These are phyloP conservation scores for Erigeron canadensis DNA, from an alignment of 129 eudicot species.

Conservation along the genomic window DNA sequence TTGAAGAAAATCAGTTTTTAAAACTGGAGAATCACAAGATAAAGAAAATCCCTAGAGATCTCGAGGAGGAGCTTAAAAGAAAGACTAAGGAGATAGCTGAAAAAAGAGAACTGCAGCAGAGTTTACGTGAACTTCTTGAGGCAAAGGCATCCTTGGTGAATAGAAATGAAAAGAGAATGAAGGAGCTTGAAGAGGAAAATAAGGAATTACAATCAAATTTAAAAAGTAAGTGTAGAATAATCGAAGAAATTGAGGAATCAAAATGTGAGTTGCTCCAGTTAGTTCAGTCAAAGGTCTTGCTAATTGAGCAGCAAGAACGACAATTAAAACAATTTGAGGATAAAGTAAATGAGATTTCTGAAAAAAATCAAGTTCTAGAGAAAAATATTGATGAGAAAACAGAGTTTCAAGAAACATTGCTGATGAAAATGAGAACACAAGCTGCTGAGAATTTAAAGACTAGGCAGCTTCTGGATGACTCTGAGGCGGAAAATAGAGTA, in stretches of 20 bases:
- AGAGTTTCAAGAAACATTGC: conserved; percentile 45
- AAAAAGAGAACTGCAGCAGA: conserved; percentile 38
- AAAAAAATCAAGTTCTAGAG: conserved; percentile 39
- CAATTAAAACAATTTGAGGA: conserved; percentile 48
- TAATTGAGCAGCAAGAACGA: conserved; percentile 45
- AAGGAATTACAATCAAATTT: conserved; percentile 36
- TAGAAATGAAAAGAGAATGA: conserved; percentile 37
- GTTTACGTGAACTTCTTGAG: conserved; percentile 43
- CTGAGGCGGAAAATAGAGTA: conserved; percentile 48
- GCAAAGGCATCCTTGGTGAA: conserved; percentile 37
- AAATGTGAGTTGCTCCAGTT: conserved; percentile 46
- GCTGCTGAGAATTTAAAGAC: conserved; percentile 38
- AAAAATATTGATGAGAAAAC: conserved; percentile 37
- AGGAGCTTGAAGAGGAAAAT: conserved; percentile 54
- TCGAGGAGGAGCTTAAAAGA: conserved; percentile 53
- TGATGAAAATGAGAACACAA: conserved; percentile 44
- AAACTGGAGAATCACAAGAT: conserved; percentile 51
- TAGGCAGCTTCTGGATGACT: conserved; percentile 42
- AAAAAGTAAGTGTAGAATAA: conserved; percentile 44
- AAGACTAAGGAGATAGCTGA: conserved; percentile 51
- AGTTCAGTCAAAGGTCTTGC: conserved; percentile 43
- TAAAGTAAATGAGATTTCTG: conserved; percentile 36
- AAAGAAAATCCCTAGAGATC: conserved; percentile 34
- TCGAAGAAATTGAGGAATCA: conserved; percentile 50
- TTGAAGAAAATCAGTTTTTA: conserved; percentile 51